Percentiles rank a stretch among this genome's conserved stretches.
Evolutionary conservation across 2,329 filamentous ascomycete genomes (phyloP).

Genomic region (Thelonectria rubi): DNA sequence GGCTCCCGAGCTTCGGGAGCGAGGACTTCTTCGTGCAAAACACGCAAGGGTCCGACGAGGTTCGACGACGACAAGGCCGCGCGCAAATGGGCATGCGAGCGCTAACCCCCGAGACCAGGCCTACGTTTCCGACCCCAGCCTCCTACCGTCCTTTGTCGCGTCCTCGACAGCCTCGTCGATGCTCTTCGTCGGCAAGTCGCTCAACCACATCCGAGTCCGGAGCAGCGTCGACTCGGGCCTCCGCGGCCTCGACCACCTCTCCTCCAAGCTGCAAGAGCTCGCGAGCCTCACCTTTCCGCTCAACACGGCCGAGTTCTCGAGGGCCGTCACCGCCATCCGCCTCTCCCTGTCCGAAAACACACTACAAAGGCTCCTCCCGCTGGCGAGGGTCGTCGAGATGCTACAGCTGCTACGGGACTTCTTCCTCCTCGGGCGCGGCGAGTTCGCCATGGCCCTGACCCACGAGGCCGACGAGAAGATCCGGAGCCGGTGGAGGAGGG

Average conservation of each 20-base stretch:
- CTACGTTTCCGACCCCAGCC: constrained; percentile 64
- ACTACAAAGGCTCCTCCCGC: constrained; percentile 81
- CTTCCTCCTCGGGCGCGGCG: constrained; percentile 85
- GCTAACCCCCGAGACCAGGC: constrained; percentile 50
- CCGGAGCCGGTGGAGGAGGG: constrained; percentile 74
- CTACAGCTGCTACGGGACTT: constrained; percentile 84
- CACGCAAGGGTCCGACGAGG: constrained; percentile 53
- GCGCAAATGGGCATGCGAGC: not conserved
- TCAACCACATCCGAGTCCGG: constrained; percentile 80
- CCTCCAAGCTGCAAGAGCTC: constrained; percentile 74
- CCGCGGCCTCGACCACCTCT: constrained; percentile 67
- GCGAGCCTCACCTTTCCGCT: constrained; percentile 77
- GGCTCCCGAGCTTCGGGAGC: constrained; percentile 77
- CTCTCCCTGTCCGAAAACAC: constrained; percentile 84
- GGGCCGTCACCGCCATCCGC: constrained; percentile 78
- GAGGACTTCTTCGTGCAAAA: constrained; percentile 87
- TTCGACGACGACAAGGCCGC: constrained; percentile 38
- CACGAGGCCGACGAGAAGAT: constrained; percentile 85
- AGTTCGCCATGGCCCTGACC: constrained; percentile 89
- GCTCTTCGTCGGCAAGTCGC: constrained; percentile 87
- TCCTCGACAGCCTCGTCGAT: constrained; percentile 80
- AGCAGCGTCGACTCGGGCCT: constrained; percentile 55
- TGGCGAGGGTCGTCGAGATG: constrained; percentile 78
- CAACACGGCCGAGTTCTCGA: constrained; percentile 74
- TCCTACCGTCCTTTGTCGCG: constrained; percentile 84